Evolutionary conservation across 805 yeast species (phyloP), one percentile per base, ranked within the genome.

Genomic region (Metschnikowia colocasiae): DNA sequence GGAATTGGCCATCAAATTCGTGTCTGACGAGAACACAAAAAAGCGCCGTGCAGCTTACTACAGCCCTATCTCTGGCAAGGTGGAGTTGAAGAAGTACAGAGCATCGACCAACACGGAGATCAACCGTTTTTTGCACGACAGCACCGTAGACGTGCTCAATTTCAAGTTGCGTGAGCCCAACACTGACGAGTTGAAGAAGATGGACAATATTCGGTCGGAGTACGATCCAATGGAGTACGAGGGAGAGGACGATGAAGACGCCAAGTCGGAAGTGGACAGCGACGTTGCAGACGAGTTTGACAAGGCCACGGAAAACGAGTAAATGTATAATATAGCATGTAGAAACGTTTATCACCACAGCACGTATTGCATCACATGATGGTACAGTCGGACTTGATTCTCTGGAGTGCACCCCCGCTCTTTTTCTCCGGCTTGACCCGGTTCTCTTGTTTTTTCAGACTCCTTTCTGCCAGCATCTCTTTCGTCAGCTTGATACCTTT

Each of bases 1-100:
- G 54, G 96, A 91, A 65, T 63, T 91, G 52, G 81, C 85, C 1
- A 68, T 91, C 40, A 78, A 82, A 37, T 80, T 87, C 55, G 63
- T 63, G 5, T 59, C 69, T 6, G 80, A 74, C 39, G 60, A 53
- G 22, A 51, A 39, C 25, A 12, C 53, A 6, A 75, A 72, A 43
- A 78, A 77, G 40, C 66, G 79, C 27, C 68, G 72, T 22, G 73
- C 79, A 7, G 95, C 89, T 3, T 79, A 76, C 57, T 94, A 85
- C 62, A 80, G 85, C 49, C 96, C 97, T 7, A 70, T 92, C 15
- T 71, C 78, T 12, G 89, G 91, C 30, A 82, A 84, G 56, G 76
- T 88, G 36, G 94, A 85, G 55, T 79, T 94, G 61, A 89, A 87
- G 70, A 85, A 92, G 62, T 82, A 95, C 63, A 81, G 97, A 65